Conservation (phyloP, 192 early-diverging fungal species). For the Backusella macrospora region DNA sequence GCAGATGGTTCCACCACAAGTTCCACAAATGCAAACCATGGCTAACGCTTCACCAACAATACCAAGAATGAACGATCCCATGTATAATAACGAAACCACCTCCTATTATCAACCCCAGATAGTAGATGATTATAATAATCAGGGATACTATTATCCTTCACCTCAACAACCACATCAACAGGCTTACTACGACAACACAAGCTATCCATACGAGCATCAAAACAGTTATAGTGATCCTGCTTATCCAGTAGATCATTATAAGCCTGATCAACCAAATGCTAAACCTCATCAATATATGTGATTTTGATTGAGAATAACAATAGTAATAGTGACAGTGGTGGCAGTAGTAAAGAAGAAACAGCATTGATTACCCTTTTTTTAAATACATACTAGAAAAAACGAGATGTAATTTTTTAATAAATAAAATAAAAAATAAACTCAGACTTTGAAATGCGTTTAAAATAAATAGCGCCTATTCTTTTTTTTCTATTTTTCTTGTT, state of each 20-base stretch:
- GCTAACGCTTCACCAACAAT: slow-evolving; percentile 24
- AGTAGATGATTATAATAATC: neutral
- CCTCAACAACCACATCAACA: slow-evolving; percentile 15
- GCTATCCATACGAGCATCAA: slow-evolving; percentile 28
- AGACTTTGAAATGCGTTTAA: neutral
- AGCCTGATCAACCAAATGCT: slow-evolving; percentile 19
- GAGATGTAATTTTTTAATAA: slow-evolving; percentile 16
- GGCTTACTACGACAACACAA: slow-evolving; percentile 32
- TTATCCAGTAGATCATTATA: slow-evolving; percentile 20
- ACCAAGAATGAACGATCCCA: slow-evolving; percentile 26
- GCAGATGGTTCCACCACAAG: neutral
- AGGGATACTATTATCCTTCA: slow-evolving; percentile 11
- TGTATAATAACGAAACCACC: neutral
- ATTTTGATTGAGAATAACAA: neutral
- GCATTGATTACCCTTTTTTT: neutral
- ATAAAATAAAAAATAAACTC: neutral
- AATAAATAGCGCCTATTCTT: neutral
- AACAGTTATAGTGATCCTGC: neutral
- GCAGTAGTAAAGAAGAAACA: neutral
- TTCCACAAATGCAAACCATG: neutral
- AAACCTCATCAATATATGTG: slow-evolving; percentile 26
- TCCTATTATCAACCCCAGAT: slow-evolving; percentile 25
- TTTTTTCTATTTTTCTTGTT: neutral
- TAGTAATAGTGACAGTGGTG: no score
- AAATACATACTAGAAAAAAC: neutral